Base-by-base conservation (phyloP, 768 basidiomycete species). In the Hebeloma cylindrosporum region DNA sequence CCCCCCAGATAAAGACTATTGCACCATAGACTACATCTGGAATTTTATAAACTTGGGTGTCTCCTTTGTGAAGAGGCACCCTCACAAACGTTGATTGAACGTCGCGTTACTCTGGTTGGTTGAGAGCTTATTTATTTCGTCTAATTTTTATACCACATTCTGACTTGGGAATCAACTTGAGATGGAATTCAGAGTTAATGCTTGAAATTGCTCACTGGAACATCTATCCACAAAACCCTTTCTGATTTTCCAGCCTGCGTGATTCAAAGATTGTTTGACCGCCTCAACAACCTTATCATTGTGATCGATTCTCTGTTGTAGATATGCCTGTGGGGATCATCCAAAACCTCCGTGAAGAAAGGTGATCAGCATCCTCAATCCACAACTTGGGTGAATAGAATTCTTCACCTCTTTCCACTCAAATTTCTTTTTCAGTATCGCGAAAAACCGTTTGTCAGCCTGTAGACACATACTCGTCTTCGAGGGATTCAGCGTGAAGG, bases 401-500 rank as follows among this genome's bases (percentile, higher is more conserved):
- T 34, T 32, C 4, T 13, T 61, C 37, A 83, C 86, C 66, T 83
- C 78, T 51, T 61, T 64, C 87, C 89, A 90, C 4, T 62, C 71
- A 60, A 94, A 94, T 40, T 79, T 70, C 56, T 87, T 93, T 61
- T 78, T 89, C 47, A 94, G 70, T 56, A 93, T 62, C 0, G 69
- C 60, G 61, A 95, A 95, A 67, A 95, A 94, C 1, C 86, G 80
- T 58, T 82, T 91, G 61, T 95, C 93, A 1, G 90, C 93, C 91
- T 93, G 48, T 23, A 25, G 45, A 37, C 14, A 13, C 28, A 30
- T 25, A 25, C 16, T 16, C 33, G 28, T 16, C 20, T 11, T 8
- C n/a, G 1, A 14, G 26, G n/a, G 4, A 33, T 13, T 33, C n/a
- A 4, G 6, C 4, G 4, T 31, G 14, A 22, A 33, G 33, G 14